Percentiles rank a stretch among this genome's conserved stretches.
Conservation (phyloP, 2,329 filamentous ascomycete species). For the Sporothrix dimorphospora region DNA sequence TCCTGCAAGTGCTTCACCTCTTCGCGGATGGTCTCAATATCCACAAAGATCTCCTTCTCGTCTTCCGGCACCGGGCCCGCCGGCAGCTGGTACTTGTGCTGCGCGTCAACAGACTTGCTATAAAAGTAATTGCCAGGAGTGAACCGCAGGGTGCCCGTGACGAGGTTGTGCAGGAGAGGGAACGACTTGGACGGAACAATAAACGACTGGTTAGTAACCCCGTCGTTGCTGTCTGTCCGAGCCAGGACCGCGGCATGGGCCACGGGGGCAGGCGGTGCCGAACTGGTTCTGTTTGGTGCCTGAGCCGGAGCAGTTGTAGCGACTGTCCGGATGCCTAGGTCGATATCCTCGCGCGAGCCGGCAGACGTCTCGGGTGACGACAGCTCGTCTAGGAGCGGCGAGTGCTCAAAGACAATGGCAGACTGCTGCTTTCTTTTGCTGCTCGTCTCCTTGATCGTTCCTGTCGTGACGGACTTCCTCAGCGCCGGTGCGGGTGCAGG, state of each 20-base stretch:
- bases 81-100: slow-evolving; percentile 30
- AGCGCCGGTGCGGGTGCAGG: slow-evolving; percentile 4
- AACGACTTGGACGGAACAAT: slow-evolving; percentile 34
- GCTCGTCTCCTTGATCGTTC: background rate
- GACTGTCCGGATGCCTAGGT: slow-evolving; percentile 21
- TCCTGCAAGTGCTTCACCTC: slow-evolving; percentile 38
- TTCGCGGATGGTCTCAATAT: slow-evolving; percentile 43
- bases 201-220: slow-evolving; percentile 34
- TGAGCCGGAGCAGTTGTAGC: background rate
- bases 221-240: slow-evolving; percentile 22
- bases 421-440: slow-evolving; percentile 10
- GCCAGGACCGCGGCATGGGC: background rate
- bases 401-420: background rate
- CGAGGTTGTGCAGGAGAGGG: slow-evolving; percentile 35
- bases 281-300: background rate
- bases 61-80: slow-evolving; percentile 30
- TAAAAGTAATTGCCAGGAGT: slow-evolving; percentile 33
- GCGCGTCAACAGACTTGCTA: slow-evolving; percentile 3
- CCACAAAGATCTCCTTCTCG: slow-evolving; percentile 38
- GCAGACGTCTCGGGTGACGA: slow-evolving; percentile 33
- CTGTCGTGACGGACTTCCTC: slow-evolving; percentile 6
- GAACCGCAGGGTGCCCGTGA: slow-evolving; percentile 33
- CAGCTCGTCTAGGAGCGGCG: slow-evolving; percentile 24
- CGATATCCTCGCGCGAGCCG: slow-evolving; percentile 27
- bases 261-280: background rate